Evolutionary conservation across 2,329 filamentous ascomycete genomes (phyloP), one percentile per base, ranked within the genome.

Genomic region (Aspergillus sp.): DNA sequence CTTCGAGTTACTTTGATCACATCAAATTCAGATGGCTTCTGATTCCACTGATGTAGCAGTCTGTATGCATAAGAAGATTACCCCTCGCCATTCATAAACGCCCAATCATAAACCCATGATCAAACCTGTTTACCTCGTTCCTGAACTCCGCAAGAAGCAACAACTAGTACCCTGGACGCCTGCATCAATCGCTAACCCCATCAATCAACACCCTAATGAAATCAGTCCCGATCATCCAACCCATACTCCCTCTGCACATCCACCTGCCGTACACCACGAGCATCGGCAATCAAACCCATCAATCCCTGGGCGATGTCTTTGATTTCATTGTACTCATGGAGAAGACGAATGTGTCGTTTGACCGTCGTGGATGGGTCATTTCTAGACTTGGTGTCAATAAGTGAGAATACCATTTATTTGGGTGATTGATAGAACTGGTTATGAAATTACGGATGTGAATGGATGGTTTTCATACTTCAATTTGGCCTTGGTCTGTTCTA

Each of bases 271-370:
- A 85, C 80, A 8, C 86, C 86, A 44, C 86, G 77, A 62, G 83
- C 80, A 60, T 91, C 88, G 3, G 88, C 88, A 71, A 90, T 85
- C 67, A 90, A 74, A 0, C 86, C 87, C 75, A 90, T 82, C 30
- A 91, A 69, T 0, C 87, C 88, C 68, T 87, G 83, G 0, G 84
- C 88, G 7, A 89, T 78, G 71, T 91, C 88, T 63, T 87, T 86
- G 66, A 90, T 85, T 71, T 90, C 88, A 67, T 91, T 91, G 75
- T 90, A 91, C 59, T 84, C 78, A 64, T 90, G 87, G 32, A 91
- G 78, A 3, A 88, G 77, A 60, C 81, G 81, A 68, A 90, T 90
- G 71, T 90, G 88, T 32, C 78, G 77, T 57, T 86, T 83, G 54
- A 89, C 84, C 8, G 85, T 83, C 19, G 76, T 74, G 42, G 83